Conservation (phyloP, 225 moss, liverwort and hornwort species). For the Neckera pumila region DNA sequence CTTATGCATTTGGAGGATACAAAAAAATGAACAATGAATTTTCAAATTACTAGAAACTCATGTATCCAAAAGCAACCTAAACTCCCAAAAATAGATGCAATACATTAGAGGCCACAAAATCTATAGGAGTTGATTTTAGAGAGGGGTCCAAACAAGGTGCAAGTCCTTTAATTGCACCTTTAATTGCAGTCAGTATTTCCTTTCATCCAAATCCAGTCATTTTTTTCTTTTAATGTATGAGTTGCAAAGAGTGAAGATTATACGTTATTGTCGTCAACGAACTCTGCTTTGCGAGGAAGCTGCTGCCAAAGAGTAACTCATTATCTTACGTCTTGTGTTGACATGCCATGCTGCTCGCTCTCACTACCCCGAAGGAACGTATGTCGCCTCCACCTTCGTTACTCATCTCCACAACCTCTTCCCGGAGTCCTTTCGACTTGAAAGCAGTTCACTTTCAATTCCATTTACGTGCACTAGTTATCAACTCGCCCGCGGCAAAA, state of each 20-base stretch:
- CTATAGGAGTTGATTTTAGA: accelerated
- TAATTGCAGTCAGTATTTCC: background rate
- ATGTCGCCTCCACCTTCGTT: background rate
- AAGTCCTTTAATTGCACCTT: no score
- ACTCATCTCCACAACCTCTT: background rate
- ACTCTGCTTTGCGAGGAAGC: background rate
- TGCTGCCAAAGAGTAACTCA: background rate
- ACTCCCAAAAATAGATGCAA: background rate
- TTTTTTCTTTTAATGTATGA: background rate
- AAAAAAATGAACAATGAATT: background rate
- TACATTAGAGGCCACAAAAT: background rate
- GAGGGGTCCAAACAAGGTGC: no score
- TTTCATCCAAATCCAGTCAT: background rate
- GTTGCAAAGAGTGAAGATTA: background rate
- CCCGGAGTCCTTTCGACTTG: background rate
- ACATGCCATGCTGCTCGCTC: background rate
- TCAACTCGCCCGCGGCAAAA: background rate
- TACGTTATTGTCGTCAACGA: background rate
- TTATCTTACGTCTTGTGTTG: background rate
- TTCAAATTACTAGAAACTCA: background rate
- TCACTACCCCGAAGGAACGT: background rate
- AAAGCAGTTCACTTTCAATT: background rate
- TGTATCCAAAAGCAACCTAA: background rate
- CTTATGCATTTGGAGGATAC: background rate
- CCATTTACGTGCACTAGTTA: background rate